A percentile compares a stretch with the other conserved stretches of the same genome.
These are phyloP conservation scores for Mucor lusitanicus DNA, from an alignment of 371 early-diverging fungal species.

Conservation along the genomic window DNA sequence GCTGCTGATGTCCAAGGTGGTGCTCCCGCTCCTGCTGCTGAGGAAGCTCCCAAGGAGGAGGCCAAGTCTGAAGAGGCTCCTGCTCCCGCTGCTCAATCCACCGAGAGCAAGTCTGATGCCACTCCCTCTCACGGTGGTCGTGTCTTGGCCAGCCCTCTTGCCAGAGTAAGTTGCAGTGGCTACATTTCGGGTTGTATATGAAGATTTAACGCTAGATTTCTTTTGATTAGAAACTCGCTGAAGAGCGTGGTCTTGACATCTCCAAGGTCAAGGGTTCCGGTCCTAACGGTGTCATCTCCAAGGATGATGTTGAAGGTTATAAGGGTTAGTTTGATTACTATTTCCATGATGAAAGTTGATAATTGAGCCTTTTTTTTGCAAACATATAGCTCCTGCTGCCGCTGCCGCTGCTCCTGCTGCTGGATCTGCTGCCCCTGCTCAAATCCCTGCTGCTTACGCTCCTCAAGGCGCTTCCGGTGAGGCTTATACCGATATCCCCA, in stretches of 20 bases:
- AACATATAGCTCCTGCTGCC: not conserved
- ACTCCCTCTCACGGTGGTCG: constrained; percentile 28
- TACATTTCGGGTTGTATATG: not conserved
- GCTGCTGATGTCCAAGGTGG: constrained; percentile 34
- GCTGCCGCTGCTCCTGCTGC: constrained; percentile 22
- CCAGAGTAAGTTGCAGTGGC: constrained; percentile 45
- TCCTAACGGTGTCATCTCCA: constrained; percentile 88
- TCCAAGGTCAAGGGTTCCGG: constrained; percentile 85
- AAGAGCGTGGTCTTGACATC: constrained; percentile 80
- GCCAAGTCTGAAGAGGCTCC: constrained; percentile 14
- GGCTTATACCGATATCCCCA: constrained; percentile 80
- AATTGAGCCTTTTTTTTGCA: not conserved
- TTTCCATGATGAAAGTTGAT: not conserved
- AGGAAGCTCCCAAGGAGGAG: constrained; percentile 14
- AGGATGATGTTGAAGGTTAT: constrained; percentile 86
- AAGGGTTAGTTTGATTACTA: constrained; percentile 35
- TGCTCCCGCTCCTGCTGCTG: constrained; percentile 40
- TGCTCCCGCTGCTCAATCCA: not conserved
- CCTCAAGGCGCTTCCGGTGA: constrained; percentile 58
- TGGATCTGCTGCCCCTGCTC: constrained; percentile 36
- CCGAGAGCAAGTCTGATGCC: constrained; percentile 23
- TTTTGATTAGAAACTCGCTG: constrained; percentile 72
- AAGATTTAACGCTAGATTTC: not conserved
- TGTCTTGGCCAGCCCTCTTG: constrained; percentile 81
- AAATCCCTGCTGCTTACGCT: constrained; percentile 51